phyloP scores from a whole-genome alignment of 257 asterid species.

The Paraleonurus japonicus region DNA sequence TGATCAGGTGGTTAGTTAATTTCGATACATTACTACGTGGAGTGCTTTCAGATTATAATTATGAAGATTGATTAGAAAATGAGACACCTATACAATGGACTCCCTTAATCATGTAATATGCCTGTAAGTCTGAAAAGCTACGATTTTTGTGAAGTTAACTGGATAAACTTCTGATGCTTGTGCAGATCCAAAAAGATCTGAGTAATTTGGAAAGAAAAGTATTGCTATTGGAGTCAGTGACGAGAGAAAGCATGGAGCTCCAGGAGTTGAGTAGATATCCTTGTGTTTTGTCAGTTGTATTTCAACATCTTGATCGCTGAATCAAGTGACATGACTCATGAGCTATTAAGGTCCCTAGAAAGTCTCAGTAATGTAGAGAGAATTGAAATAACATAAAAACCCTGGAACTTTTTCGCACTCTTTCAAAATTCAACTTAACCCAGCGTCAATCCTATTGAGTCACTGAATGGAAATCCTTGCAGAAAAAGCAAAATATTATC shows the following conservation, averaged over 20 bases:
- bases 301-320: not conserved
- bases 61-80: conserved; percentile 2
- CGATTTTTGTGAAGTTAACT: not conserved
- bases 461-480: not conserved
- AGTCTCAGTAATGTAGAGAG: too few relatives aligned
- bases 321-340: not conserved
- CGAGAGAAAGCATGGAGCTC: conserved; percentile 58
- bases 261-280: conserved; percentile 85
- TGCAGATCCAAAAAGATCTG: conserved; percentile 65
- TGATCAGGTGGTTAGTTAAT: conserved; percentile 48
- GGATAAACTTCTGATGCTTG: conserved; percentile 24
- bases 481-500: not conserved
- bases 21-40: conserved; percentile 11
- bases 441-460: not conserved
- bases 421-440: not conserved
- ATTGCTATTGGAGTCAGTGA: conserved; percentile 49
- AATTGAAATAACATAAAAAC: too few relatives aligned
- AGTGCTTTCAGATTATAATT: not conserved
- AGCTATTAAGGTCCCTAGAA: not conserved
- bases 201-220: conserved; percentile 49
- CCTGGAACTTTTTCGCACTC: not conserved
- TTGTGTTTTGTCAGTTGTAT: conserved; percentile 27
- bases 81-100: not conserved
- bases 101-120: not conserved
- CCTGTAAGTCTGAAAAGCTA: not conserved